phyloP scores from a whole-genome alignment of 1,284 basidiomycete genomes.

The Neotropicomus parvogracilis region DNA sequence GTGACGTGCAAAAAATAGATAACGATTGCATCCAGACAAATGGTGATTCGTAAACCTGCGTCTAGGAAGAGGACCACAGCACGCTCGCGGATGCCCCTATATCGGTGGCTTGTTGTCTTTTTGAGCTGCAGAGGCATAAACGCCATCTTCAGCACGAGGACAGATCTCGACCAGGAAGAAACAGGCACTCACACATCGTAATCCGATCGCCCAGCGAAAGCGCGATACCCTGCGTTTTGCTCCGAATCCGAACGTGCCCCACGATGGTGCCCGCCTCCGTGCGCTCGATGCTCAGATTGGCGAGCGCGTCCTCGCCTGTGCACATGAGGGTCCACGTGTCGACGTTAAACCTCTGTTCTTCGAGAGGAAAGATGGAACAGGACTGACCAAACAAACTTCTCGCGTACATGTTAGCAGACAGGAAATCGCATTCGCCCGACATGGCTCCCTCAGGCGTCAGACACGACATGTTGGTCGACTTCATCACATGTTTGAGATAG shows the following conservation, averaged over 20 bases:
- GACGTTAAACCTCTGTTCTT: not conserved
- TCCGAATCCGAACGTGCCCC: constrained; percentile 90
- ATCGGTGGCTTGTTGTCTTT: constrained; percentile 57
- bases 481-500: constrained; percentile 79
- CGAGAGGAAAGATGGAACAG: constrained; percentile 13
- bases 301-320: constrained; percentile 90
- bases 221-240: constrained; percentile 95
- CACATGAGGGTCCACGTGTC: no score
- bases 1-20: not conserved
- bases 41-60: not conserved
- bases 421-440: constrained; percentile 80
- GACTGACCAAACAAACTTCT: constrained; percentile 67
- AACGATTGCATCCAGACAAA: not conserved
- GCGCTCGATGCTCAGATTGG: constrained; percentile 93
- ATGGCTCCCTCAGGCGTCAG: constrained; percentile 80
- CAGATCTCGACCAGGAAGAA: not conserved
- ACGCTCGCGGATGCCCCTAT: constrained; percentile 13
- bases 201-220: constrained; percentile 91
- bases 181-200: constrained; percentile 66
- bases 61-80: not conserved
- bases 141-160: not conserved
- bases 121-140: constrained; percentile 37
- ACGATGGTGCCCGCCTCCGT: constrained; percentile 78
- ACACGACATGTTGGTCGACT: constrained; percentile 83
- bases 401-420: constrained; percentile 82